A percentile compares a stretch with the other conserved stretches of the same genome.
phyloP scores from a whole-genome alignment of 2,329 filamentous ascomycete genomes.

The Alternaria sp. region DNA sequence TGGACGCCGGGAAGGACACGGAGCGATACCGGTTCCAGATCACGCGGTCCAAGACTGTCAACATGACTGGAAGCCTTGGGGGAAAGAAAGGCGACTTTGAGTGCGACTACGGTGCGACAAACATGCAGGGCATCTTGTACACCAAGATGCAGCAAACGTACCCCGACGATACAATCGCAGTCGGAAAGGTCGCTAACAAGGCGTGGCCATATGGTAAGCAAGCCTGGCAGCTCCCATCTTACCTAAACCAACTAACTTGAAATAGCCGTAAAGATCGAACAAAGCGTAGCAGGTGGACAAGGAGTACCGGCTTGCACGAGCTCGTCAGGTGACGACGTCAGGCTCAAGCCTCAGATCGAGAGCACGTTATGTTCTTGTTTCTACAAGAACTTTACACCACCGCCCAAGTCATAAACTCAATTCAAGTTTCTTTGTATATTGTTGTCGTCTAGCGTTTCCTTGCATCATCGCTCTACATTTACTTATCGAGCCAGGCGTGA shows the following conservation, averaged over 20 bases:
- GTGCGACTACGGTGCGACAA: constrained; percentile 66
- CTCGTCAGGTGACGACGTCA: constrained; percentile 45
- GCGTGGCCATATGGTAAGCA: constrained; percentile 46
- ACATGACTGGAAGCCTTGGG: constrained; percentile 55
- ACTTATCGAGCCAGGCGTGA: constrained; percentile 6
- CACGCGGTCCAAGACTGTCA: constrained; percentile 59
- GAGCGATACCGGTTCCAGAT: constrained; percentile 67
- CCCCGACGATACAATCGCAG: constrained; percentile 36
- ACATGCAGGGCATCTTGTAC: constrained; percentile 65
- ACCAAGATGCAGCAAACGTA: constrained; percentile 58
- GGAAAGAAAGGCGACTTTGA: constrained; percentile 55
- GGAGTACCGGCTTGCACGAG: constrained; percentile 63
- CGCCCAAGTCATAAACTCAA: constrained; percentile 11
- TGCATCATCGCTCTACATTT: constrained; percentile 4
- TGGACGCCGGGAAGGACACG: constrained; percentile 55
- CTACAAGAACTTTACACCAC: constrained; percentile 52
- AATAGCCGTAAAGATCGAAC: constrained; percentile 60
- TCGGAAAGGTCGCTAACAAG: constrained; percentile 38
- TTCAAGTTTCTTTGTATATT: background rate
- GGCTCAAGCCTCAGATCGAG: constrained; percentile 43
- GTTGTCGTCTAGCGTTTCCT: constrained; percentile 9
- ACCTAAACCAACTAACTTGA: constrained; percentile 7
- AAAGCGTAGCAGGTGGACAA: constrained; percentile 57
- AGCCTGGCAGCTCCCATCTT: background rate
- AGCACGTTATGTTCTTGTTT: constrained; percentile 53